Conservation (phyloP, 495 filamentous ascomycete species). For the Aspergillus panamensis region DNA sequence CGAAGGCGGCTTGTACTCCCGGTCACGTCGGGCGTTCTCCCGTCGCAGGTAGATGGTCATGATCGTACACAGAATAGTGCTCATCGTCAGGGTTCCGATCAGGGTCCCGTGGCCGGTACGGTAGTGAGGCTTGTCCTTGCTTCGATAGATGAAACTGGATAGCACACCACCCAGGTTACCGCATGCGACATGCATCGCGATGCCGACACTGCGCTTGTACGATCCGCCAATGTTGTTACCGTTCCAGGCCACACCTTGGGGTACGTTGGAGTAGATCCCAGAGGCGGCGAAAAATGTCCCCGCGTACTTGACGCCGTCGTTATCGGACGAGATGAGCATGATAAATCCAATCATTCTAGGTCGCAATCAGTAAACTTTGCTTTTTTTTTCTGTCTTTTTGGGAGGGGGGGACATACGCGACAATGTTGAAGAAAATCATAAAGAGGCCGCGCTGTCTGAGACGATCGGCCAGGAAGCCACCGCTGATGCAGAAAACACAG, state of each 20-base stretch:
- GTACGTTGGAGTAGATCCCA: slow-evolving; percentile 21
- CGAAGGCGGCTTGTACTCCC: slow-evolving; percentile 11
- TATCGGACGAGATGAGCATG: slow-evolving; percentile 29
- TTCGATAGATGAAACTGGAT: slow-evolving; percentile 13
- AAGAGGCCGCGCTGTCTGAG: slow-evolving; percentile 10
- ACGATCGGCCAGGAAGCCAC: slow-evolving; percentile 11
- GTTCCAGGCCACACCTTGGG: slow-evolving; percentile 17
- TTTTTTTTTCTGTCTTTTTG: too few relatives aligned
- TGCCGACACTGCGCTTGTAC: slow-evolving; percentile 12
- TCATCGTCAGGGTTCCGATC: slow-evolving; percentile 14
- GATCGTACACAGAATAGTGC: slow-evolving; percentile 12
- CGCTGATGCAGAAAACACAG: slow-evolving; percentile 13
- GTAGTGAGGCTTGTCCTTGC: slow-evolving; percentile 7
- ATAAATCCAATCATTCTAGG: slow-evolving; percentile 37
- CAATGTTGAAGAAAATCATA: slow-evolving; percentile 29
- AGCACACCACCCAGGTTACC: slow-evolving; percentile 14
- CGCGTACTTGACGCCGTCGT: slow-evolving; percentile 24
- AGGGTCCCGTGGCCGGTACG: slow-evolving; percentile 14
- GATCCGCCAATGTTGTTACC: slow-evolving; percentile 17
- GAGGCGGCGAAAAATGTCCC: slow-evolving; percentile 25
- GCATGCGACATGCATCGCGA: slow-evolving; percentile 17
- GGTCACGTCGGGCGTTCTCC: slow-evolving; percentile 13
- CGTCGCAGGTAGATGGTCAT: slow-evolving; percentile 16
- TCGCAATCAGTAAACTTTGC: slow-evolving; percentile 29
- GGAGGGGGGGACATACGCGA: slow-evolving; percentile 32